Base-by-base conservation (phyloP, 2,329 filamentous ascomycete genomes). In the Botryotinia calthae region DNA sequence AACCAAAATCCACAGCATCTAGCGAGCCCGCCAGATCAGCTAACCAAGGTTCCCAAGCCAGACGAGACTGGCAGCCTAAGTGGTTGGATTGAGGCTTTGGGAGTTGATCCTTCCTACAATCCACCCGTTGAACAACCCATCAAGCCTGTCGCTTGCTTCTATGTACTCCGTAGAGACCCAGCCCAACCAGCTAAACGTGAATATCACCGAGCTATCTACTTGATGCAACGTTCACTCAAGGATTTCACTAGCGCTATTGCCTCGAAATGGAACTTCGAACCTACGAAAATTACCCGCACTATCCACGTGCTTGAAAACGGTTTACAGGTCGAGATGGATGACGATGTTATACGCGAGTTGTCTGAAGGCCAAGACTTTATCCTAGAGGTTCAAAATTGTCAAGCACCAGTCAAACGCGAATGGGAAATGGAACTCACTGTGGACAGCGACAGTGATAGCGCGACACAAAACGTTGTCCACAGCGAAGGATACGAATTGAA, bases 281-380 rank as follows among this genome's bases (percentile, higher is more conserved):
- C 92, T 1, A 86, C 87, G 3, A 89, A 88, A 74, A 88, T 98
- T 12, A 84, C 90, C 1, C 90, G 92, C 51, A 90, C 91, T 1
- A 85, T 97, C 7, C 93, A 90, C 73, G 85, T 94, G 70, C 91
- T 93, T 86, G 76, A 90, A 22, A 90, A 90, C 76, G 94, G 94
- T 0, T 83, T 98, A 1, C 90, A 94, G 78, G 90, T 98, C 72
- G 89, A 97, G 79, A 87, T 98, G 78, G 96, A 98, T 79, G 94
- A 98, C 79, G 94, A 98, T 75, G 91, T 97, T 65, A 89, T 98
- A 46, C 88, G 88, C 62, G 92, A 95, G 81, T 85, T 98, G 70
- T 88, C 90, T 2, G 96, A 99, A 83, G 95, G 94, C 46, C 94
- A 98, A 82, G 95, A 97, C 79, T 96, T 98, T 91, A 88, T 91